Evolutionary conservation across 805 yeast species (phyloP), one percentile per base, ranked within the genome.

Genomic region (Candida silvatica): DNA sequence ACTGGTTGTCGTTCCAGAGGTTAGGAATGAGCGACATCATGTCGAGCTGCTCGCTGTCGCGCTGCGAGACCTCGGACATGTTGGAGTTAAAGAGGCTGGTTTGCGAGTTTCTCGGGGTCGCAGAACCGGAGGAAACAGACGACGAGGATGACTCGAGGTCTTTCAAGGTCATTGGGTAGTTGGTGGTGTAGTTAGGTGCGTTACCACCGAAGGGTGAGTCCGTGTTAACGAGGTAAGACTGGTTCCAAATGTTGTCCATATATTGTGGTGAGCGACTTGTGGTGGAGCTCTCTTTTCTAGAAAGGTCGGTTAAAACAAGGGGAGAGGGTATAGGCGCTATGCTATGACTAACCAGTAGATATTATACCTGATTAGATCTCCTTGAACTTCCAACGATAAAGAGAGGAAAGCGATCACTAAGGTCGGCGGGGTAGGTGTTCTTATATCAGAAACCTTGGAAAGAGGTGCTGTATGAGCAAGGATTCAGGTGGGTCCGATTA

Each of bases 11-110:
- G 4, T 44, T 27, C 56, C 56, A 51, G 7, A 51, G 31, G 27
- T 47, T 45, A 9, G 56, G 56, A 20, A 51, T 42, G 26, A 51
- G 32, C 14, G 41, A 47, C 49, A 48, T 45, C 52, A 48, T 46
- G 15, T 38, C 40, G 12, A 42, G 19, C 14, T 11, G 29, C n/a
- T n/a, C n/a, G 17, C 15, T 25, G 14, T 31, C 31, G 11, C 18
- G 6, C 8, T 20, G 20, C 9, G 8, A 7, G 7, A 35, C 14
- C 17, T n/a, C 15, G 6, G n/a, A 31, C 12, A 19, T 12, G 12
- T 12, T 12, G 6, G 26, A 11, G 6, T 20, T 32, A 16, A 34
- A 20, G 5, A 27, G 24, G 29, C 15, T 14, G n/a, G 16, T 19
- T 6, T 29, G 23, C 17, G 39, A 36, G 20, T 31, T 26, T 17